These are phyloP conservation scores for Trametes sanguinea DNA, from an alignment of 768 basidiomycete genomes.

Conservation along the genomic window DNA sequence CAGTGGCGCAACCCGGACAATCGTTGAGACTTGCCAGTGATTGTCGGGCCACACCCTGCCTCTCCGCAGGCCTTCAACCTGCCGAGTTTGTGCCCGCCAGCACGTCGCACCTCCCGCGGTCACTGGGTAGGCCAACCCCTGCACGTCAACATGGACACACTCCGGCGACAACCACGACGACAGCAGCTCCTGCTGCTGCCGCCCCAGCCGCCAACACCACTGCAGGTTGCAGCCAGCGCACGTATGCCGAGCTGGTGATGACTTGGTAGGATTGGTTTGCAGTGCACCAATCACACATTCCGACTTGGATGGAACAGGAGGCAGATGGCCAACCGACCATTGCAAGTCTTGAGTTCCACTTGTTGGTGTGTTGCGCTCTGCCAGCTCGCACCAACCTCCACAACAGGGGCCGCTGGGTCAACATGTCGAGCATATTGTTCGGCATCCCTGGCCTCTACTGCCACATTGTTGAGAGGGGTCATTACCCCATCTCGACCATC, in stretches of 20 bases:
- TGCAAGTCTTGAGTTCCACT: background rate
- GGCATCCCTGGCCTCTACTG: background rate
- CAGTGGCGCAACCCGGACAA: no score
- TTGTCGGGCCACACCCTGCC: no score
- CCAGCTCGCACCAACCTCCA: background rate
- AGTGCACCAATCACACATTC: background rate
- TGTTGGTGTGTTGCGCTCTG: background rate
- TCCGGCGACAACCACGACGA: no score
- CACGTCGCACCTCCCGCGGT: no score
- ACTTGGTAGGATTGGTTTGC: background rate
- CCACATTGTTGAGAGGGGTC: background rate
- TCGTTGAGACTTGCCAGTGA: no score
- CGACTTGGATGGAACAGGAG: background rate
- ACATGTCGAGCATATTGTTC: background rate
- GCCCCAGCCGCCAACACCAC: background rate
- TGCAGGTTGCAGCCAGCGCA: background rate
- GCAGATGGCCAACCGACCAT: background rate
- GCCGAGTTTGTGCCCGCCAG: no score
- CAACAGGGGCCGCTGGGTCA: background rate
- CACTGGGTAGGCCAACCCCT: no score
- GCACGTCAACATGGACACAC: no score
- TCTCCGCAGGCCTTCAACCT: no score
- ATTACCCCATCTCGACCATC: background rate
- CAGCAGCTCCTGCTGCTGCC: no score
- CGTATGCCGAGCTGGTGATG: background rate